Conservation (phyloP, 306 rosid genomes). For the Cucurbita moschata region DNA sequence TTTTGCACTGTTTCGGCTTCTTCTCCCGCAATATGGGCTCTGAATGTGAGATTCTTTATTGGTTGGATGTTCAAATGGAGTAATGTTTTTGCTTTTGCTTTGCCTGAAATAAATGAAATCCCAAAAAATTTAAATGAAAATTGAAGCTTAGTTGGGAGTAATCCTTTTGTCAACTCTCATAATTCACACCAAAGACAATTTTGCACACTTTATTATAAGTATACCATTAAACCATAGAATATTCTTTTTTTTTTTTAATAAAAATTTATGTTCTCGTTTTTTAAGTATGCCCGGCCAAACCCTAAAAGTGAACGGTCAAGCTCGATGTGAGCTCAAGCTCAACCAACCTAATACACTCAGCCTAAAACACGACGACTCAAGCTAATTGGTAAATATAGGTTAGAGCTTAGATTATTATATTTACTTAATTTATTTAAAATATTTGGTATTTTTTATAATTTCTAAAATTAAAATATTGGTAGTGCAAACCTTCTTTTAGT, state of each 20-base stretch:
- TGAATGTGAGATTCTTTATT: conserved; percentile 2
- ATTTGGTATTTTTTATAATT: no score
- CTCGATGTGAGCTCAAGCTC: no score
- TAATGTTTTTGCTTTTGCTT: neutral
- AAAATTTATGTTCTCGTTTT: no score
- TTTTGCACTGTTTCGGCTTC: conserved; percentile 14
- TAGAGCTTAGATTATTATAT: no score
- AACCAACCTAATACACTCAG: no score
- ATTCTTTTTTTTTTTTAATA: neutral
- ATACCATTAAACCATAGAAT: neutral
- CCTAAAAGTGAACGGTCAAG: no score
- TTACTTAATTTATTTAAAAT: no score
- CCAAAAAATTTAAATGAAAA: neutral
- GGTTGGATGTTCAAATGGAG: neutral
- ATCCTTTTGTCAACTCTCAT: neutral
- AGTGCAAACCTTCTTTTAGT: no score
- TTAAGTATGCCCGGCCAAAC: no score
- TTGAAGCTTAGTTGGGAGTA: neutral
- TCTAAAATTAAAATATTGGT: no score
- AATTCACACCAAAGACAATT: neutral
- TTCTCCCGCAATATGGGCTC: conserved; percentile 7
- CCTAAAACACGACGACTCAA: no score
- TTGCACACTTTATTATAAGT: neutral
- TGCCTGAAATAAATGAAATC: neutral
- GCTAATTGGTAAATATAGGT: no score